Conservation (phyloP, 352 stramenopile species). For the Pythium pectinolyticum region DNA sequence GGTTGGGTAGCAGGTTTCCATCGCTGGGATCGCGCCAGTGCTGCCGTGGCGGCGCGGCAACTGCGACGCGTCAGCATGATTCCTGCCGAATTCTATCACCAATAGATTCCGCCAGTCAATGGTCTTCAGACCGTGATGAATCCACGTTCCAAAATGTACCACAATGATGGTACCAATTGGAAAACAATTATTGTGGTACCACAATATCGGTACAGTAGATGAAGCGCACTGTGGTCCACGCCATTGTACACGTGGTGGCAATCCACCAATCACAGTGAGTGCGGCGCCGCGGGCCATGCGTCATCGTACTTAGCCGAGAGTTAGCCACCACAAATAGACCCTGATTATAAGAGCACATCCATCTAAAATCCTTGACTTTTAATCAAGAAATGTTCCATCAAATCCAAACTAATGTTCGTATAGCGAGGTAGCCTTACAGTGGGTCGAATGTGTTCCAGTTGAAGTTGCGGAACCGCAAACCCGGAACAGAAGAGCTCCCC, state of each 20-base stretch:
- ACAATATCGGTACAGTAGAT: no score
- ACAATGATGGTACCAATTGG: no score
- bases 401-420: conserved; percentile 6
- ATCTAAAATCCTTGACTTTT: no score
- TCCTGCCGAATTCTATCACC: not conserved
- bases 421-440: not conserved
- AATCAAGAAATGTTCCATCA: not conserved
- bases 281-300: conserved; percentile 5
- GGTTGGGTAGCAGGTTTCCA: not conserved
- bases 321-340: not conserved
- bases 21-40: conserved; percentile 6
- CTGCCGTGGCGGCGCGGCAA: conserved; percentile 16
- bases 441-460: conserved; percentile 3
- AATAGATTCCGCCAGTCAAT: not conserved
- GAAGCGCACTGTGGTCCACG: conserved; percentile 23
- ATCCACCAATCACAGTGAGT: not conserved
- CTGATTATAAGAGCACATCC: not conserved
- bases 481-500: not conserved
- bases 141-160: no score
- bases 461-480: conserved; percentile 23
- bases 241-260: no score
- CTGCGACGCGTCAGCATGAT: conserved; percentile 14
- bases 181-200: no score
- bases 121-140: no score
- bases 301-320: conserved; percentile 21